Evolutionary conservation across 2,329 filamentous ascomycete genomes (phyloP), one percentile per base, ranked within the genome.

Genomic region (Botryotinia convoluta): DNA sequence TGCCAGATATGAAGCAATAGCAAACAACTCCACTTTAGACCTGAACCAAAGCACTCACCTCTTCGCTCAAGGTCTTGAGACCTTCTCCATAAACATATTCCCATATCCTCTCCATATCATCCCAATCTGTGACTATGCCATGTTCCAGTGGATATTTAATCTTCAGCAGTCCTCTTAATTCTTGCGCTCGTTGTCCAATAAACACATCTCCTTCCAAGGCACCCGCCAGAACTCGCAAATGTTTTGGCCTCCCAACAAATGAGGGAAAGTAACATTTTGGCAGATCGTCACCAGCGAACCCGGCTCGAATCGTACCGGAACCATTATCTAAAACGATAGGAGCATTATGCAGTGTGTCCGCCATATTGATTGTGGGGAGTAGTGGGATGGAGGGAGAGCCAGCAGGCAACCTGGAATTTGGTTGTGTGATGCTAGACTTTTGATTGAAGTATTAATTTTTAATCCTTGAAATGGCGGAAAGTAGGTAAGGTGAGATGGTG

Each of bases 31-130:
- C 64, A 67, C 62, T n/a, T 29, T 63, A 45, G 29, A 22, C 71
- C 67, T 51, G 64, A 22, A 18, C 35, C 61, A 16, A 3, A 62
- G 59, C 76, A 78, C 85, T 82, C 83, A 95, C 93, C 88, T 99
- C 96, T 87, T 99, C 96, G 83, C 95, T 98, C 81, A 98, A 87
- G 68, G 95, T 97, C 86, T 98, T 98, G 79, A 99, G 83, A 76
- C 97, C 96, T 81, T 98, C 95, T 73, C 93, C 93, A 82, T 98
- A 99, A 71, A 99, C 94, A 81, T 97, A 96, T 80, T 97, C 93
- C 96, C 96, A 99, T 84, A 99, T 99, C 85, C 94, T 91, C 86
- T 99, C 96, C 96, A 99, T 99, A 81, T 99, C 96, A 82, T 98
- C 96, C 96, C 96, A 99, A 83, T 99, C 94, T 78, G 96, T 99